Percentiles rank a stretch among this genome's conserved stretches.
These are phyloP conservation scores for Lasiosphaeria ovina DNA, from an alignment of 495 filamentous ascomycete species.

Conservation along the genomic window DNA sequence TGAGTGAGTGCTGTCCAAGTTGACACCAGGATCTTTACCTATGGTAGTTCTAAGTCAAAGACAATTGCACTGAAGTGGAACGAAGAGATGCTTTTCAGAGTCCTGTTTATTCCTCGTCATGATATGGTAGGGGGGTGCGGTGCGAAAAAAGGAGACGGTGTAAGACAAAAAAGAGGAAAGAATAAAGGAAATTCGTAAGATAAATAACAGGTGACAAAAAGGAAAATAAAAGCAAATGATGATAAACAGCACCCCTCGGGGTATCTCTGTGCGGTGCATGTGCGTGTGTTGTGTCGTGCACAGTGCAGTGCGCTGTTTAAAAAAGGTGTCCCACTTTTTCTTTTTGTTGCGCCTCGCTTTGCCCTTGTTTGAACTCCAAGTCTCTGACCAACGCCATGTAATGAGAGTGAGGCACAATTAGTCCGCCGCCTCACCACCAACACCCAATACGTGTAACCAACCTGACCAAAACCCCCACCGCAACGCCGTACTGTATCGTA, in stretches of 20 bases:
- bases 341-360: conserved; percentile 4
- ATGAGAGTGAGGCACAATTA: conserved; percentile 5
- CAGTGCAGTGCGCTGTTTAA: neutral
- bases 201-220: neutral
- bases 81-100: too few species aligned
- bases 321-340: neutral
- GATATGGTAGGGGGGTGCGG: too few species aligned
- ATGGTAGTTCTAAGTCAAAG: too few species aligned
- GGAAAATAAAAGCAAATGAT: conserved; percentile 6
- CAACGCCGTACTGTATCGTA: neutral
- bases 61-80: too few species aligned
- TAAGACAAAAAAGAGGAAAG: neutral
- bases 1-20: too few species aligned
- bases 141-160: too few species aligned
- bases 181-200: neutral
- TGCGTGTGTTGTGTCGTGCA: neutral
- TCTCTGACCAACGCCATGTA: conserved; percentile 3
- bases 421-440: neutral
- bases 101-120: too few species aligned
- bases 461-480: neutral
- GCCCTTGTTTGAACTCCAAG: conserved; percentile 4
- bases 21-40: too few species aligned
- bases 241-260: neutral
- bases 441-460: neutral
- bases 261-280: too few species aligned